These are phyloP conservation scores for Citrus glauca DNA, from an alignment of 345 rosid species.

Conservation along the genomic window DNA sequence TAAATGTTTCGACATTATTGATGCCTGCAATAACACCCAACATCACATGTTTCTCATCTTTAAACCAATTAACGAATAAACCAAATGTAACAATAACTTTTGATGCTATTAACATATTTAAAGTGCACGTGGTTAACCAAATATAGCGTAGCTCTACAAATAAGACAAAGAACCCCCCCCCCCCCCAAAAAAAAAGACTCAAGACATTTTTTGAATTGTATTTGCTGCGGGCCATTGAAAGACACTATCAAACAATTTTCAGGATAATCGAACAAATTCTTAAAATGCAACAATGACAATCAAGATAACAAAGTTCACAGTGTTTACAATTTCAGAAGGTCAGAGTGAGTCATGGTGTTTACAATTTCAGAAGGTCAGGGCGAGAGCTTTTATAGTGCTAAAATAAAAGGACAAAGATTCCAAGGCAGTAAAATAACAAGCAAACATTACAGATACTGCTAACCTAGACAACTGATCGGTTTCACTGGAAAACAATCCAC, in stretches of 20 bases:
- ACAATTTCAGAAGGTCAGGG: not conserved
- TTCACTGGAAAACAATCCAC: not conserved
- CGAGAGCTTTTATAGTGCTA: not conserved
- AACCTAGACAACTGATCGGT: not conserved
- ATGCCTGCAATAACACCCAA: constrained; percentile 57
- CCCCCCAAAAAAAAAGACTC: too few relatives aligned
- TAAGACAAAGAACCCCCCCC: not conserved
- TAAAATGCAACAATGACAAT: not conserved
- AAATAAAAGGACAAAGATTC: not conserved
- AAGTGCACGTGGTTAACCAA: not conserved
- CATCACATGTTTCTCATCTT: not conserved
- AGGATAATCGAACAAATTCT: not conserved
- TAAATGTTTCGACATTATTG: constrained; percentile 86
- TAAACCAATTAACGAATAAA: not conserved
- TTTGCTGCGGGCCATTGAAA: not conserved
- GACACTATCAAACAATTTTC: not conserved
- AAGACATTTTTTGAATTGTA: not conserved
- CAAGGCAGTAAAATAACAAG: not conserved
- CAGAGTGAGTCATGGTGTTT: not conserved
- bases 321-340: not conserved
- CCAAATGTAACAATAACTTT: not conserved
- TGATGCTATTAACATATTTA: not conserved
- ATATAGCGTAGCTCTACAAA: not conserved
- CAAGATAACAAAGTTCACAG: not conserved
- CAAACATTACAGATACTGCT: not conserved